These are phyloP conservation scores for Medicago arabica DNA, from an alignment of 306 rosid species.

Conservation along the genomic window DNA sequence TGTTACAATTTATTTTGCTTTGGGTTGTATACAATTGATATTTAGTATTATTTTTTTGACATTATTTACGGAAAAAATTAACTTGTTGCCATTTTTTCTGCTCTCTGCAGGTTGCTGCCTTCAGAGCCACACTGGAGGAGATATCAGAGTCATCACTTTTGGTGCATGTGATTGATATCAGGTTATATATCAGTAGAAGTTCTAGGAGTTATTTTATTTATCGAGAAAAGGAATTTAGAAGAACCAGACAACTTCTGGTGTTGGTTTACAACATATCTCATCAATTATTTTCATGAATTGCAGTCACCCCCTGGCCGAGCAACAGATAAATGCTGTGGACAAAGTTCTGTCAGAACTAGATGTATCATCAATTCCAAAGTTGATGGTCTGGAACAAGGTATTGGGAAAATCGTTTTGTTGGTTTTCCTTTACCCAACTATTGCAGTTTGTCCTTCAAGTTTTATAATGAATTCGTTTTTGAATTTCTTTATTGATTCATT, in stretches of 20 bases:
- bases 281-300: conserved; percentile 51
- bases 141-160: conserved; percentile 86
- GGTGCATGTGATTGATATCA: conserved; percentile 94
- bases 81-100: conserved; percentile 16
- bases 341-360: conserved; percentile 87
- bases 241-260: conserved; percentile 22
- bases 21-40: conserved; percentile 21
- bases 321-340: conserved; percentile 95
- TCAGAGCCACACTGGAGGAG: conserved; percentile 97
- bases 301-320: conserved; percentile 94
- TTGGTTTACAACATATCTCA: conserved; percentile 35
- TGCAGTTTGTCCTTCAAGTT: not conserved
- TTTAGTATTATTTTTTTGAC: conserved; percentile 14
- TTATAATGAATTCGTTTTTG: not conserved
- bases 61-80: conserved; percentile 24
- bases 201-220: conserved; percentile 33
- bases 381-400: conserved; percentile 99
- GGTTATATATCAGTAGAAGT: conserved; percentile 55
- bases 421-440: not conserved
- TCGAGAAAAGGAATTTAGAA: conserved; percentile 1
- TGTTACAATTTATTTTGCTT: conserved; percentile 34
- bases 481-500: not conserved
- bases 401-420: not conserved
- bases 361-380: conserved; percentile 79
- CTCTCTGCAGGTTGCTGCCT: conserved; percentile 87